A percentile compares a stretch with the other conserved stretches of the same genome.
Conservation (phyloP, 108 stramenopile species). For the Cyclotella cryptica region DNA sequence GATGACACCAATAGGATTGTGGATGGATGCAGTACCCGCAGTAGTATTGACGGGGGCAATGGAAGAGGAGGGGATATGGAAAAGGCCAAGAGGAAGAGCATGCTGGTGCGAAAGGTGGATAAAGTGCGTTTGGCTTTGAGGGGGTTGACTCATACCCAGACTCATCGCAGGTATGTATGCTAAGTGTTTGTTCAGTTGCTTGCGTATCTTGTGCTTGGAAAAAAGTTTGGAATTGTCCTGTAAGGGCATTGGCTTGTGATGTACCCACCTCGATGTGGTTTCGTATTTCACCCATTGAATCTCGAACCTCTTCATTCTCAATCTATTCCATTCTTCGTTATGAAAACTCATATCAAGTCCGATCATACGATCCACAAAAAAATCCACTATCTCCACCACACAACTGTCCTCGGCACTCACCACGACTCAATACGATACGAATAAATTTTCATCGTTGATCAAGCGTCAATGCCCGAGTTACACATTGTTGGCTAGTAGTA, state of each 20-base stretch:
- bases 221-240: too few species aligned
- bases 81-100: background rate
- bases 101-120: background rate
- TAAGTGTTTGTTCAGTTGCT: background rate
- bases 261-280: too few species aligned
- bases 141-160: constrained; percentile 20
- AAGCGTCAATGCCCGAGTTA: constrained; percentile 44
- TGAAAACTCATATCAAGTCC: too few species aligned
- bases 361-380: background rate
- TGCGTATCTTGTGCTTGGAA: too few species aligned
- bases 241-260: too few species aligned
- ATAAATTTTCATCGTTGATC: constrained; percentile 25
- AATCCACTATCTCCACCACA: background rate
- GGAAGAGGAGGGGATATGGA: background rate
- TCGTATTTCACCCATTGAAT: too few species aligned
- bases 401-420: background rate
- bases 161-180: constrained; percentile 19
- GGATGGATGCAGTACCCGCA: constrained; percentile 10
- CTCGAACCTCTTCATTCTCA: too few species aligned
- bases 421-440: constrained; percentile 38
- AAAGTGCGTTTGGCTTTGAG: constrained; percentile 23
- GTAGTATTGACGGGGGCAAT: background rate
- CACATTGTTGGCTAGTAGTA: constrained; percentile 41
- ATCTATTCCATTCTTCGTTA: too few species aligned
- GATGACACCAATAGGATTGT: background rate